Base-by-base conservation (phyloP, 2,329 filamentous ascomycete genomes). In the Cadophora gregata region DNA sequence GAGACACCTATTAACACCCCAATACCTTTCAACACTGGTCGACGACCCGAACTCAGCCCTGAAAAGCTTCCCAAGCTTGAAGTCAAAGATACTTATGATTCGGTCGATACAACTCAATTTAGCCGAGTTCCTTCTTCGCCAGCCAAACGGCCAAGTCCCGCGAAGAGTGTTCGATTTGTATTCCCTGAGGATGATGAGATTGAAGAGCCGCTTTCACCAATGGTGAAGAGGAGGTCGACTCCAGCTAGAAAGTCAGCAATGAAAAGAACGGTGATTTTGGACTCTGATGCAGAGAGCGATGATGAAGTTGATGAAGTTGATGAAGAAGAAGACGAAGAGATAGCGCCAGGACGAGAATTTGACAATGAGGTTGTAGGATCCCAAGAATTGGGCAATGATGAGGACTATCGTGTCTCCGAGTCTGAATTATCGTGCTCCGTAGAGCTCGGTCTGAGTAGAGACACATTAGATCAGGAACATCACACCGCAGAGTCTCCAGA, bases 111-210 rank as follows among this genome's bases (percentile, higher is more conserved):
- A 16, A 76, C 71, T 55, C 70, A 67, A 48, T 19, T 64, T 33
- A 64, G 25, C 42, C 48, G 59, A 3, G 53, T 67, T 14, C 47
- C 67, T 42, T 70, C 68, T 16, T 71, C 71, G 3, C 73, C 74
- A 10, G 27, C 62, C 6, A 75, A 69, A 59, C 53, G 62, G 48
- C 69, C 72, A 29, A 76, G 73, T 67, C 71, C 72, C 4, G 55
- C 70, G 8, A 77, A 77, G 64, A 74, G 55, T 62, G 74, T 75
- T 24, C 69, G 74, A 64, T 76, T 75, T 65, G 63, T 53, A 21
- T 51, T 72, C 24, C 70, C 71, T 27, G 33, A 67, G 9, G 68
- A 67, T 9, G 63, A 60, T 25, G 56, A 61, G 33, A n/a, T 21
- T 21, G 56, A 61, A 19, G 36, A 36, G 24, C 31, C 56, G 42